Base-by-base conservation (phyloP, 257 asterid species). In the Primulina tabacum region DNA sequence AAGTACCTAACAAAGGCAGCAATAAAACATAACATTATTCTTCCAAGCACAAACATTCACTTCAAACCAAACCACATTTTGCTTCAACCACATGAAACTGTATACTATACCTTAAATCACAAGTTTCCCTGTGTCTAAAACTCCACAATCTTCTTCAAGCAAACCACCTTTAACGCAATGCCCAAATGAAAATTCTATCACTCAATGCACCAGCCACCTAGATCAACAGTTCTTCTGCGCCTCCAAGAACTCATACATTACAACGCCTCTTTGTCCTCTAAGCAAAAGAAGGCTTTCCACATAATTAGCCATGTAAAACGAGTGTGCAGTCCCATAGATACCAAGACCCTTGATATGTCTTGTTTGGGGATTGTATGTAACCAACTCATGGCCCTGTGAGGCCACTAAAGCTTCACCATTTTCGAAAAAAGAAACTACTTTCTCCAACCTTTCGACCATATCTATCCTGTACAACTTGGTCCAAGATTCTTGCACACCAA, bases 401-500 rank as follows among this genome's bases (percentile, higher is more conserved):
- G 76, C 78, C 37, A 85, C 57, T 32, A 87, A 5, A 79, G 84
- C 76, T 65, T 82, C 80, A 68, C 87, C 87, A 5, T 74, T 76
- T 55, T 73, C 67, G 61, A 77, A 72, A 75, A 85, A 82, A 0
- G 85, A 85, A 60, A 87, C 77, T 7, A 82, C 82, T 75, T 30
- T 76, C 33, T 63, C 79, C 29, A 82, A 32, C 32, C 75, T 81
- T 67, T 20, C 53, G 0, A 0, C 71, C 57, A 78, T 52, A 63
- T 73, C 65, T 53, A 89, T 70, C 56, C 71, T 38, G 72, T 78
- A 84, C 60, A 89, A 66, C 73, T 73, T 85, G n/a, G 57, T 71
- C 96, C 96, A 89, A 2, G 94, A 80, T 56, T 77, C 85, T 9
- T 33, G 53, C 55, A 80, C 83, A 20, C 85, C 90, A 68, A 81